phyloP scores from a whole-genome alignment of 129 eudicot genomes.

The Escallonia herrerae region DNA sequence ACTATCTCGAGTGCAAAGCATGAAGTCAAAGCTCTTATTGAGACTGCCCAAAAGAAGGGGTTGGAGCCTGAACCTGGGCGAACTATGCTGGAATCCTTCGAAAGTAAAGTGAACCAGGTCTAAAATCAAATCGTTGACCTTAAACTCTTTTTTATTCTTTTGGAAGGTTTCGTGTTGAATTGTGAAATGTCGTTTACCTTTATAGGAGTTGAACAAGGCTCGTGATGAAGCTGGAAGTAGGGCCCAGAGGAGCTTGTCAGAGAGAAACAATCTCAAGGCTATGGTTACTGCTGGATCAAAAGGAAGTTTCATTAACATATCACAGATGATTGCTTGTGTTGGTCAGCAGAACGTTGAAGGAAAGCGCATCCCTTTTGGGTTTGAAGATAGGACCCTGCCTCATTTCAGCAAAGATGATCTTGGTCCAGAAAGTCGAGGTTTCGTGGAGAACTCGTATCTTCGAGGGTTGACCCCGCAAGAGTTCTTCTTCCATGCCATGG shows the following conservation, averaged over 20 bases:
- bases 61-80: slow-evolving; percentile 63
- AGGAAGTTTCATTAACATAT: slow-evolving; percentile 60
- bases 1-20: slow-evolving; percentile 46
- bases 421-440: slow-evolving; percentile 70
- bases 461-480: slow-evolving; percentile 66
- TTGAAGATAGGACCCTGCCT: slow-evolving; percentile 46
- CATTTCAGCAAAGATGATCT: slow-evolving; percentile 53
- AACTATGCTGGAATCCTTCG: slow-evolving; percentile 57
- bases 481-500: slow-evolving; percentile 69
- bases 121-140: not conserved
- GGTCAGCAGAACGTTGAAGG: slow-evolving; percentile 74
- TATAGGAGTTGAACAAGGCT: slow-evolving; percentile 57
- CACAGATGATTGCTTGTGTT: slow-evolving; percentile 70
- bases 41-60: slow-evolving; percentile 29
- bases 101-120: slow-evolving; percentile 58
- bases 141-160: not conserved
- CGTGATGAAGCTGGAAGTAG: slow-evolving; percentile 79
- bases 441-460: slow-evolving; percentile 63
- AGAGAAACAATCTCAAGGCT: slow-evolving; percentile 62
- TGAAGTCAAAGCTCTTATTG: slow-evolving; percentile 51
- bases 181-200: not conserved
- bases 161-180: not conserved
- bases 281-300: slow-evolving; percentile 68
- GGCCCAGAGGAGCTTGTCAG: slow-evolving; percentile 57
- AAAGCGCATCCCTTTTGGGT: slow-evolving; percentile 58